Percentiles rank a stretch among this genome's conserved stretches.
These are phyloP conservation scores for Aspergillus viridinutans DNA, from an alignment of 2,329 filamentous ascomycete genomes.

Conservation along the genomic window DNA sequence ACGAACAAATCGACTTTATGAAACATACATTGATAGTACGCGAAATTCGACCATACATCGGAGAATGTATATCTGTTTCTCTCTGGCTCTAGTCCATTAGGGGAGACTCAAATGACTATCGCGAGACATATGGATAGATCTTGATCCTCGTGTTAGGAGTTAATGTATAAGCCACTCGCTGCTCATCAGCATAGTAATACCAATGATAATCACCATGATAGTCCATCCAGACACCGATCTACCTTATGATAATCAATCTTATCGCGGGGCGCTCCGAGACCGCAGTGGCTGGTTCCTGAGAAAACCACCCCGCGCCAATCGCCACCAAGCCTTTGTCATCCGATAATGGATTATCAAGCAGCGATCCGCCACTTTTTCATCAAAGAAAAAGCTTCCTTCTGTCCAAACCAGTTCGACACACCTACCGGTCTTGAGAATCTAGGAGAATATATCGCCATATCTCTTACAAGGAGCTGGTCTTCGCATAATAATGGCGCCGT, in stretches of 20 bases:
- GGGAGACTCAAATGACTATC: background rate
- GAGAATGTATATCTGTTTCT: background rate
- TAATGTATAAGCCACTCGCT: background rate
- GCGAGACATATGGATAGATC: background rate
- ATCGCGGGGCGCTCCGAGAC: constrained; percentile 15
- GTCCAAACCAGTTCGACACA: background rate
- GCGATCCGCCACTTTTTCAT: constrained; percentile 8
- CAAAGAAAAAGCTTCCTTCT: background rate
- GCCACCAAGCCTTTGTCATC: constrained; percentile 29
- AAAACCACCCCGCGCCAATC: constrained; percentile 20
- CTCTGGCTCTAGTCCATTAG: background rate
- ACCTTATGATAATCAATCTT: constrained; percentile 4
- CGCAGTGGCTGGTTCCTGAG: constrained; percentile 3
- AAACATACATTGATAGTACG: background rate
- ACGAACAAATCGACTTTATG: too few relatives aligned
- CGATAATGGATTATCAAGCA: constrained; percentile 30
- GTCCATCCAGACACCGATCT: background rate
- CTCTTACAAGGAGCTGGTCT: background rate
- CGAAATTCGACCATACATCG: background rate
- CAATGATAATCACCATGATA: background rate
- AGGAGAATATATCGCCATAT: background rate
- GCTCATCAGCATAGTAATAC: background rate
- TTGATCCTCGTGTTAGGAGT: background rate
- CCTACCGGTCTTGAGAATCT: background rate
- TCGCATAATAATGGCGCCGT: constrained; percentile 66